Evolutionary conservation across 2,329 filamentous ascomycete genomes (phyloP).

Genomic region (Gremmenia infestans): DNA sequence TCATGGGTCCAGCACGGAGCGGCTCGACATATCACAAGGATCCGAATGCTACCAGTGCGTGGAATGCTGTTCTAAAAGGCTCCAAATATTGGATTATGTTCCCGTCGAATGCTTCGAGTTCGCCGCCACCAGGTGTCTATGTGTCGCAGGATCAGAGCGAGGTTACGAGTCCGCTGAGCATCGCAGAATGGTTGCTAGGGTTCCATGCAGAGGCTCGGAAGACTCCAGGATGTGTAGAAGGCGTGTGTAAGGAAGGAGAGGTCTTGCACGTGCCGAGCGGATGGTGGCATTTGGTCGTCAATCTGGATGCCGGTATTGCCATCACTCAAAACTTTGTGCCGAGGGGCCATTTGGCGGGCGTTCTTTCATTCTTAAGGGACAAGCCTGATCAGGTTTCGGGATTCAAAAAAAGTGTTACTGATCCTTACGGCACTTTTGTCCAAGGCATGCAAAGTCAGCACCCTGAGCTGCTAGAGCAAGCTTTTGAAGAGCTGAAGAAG

Average conservation of each 20-base stretch:
- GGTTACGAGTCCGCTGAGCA: constrained; percentile 88
- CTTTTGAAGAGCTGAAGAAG: constrained; percentile 59
- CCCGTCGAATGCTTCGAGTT: constrained; percentile 51
- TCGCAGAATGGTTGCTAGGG: constrained; percentile 90
- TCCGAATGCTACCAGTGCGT: constrained; percentile 69
- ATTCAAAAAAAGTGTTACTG: constrained; percentile 65
- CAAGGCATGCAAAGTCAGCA: constrained; percentile 58
- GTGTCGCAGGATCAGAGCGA: constrained; percentile 87
- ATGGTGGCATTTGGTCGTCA: constrained; percentile 96
- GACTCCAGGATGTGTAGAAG: constrained; percentile 75
- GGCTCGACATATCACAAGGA: constrained; percentile 94
- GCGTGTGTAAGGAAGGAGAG: constrained; percentile 78
- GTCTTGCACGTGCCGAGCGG: constrained; percentile 88
- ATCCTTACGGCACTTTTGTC: constrained; percentile 73
- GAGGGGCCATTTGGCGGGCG: constrained; percentile 61
- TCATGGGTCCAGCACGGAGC: constrained; percentile 79
- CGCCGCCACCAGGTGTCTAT: constrained; percentile 75
- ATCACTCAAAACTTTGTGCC: constrained; percentile 96
- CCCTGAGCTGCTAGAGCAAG: constrained; percentile 63
- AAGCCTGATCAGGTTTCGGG: constrained; percentile 84
- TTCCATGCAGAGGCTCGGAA: constrained; percentile 81
- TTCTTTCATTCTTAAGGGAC: constrained; percentile 74
- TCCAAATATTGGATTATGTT: constrained; percentile 99
- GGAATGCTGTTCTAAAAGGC: constrained; percentile 89
- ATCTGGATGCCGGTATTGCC: constrained; percentile 77